Conservation (phyloP, 768 basidiomycete genomes). For the Glaciozyma antarctica region DNA sequence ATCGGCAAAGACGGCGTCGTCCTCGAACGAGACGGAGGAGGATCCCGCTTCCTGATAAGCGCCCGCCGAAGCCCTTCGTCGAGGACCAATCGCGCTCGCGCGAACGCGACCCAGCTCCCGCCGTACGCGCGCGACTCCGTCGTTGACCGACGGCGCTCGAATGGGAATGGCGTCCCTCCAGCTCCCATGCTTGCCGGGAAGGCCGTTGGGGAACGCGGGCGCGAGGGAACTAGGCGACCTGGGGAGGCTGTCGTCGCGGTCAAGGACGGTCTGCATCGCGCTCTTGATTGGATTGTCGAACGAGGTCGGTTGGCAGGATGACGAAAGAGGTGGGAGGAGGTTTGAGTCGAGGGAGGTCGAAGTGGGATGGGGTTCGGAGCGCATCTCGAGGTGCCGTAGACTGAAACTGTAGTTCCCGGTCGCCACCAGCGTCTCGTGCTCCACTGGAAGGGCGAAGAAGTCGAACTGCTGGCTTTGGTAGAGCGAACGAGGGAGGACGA, state of each 20-base stretch:
- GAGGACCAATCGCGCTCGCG: background rate
- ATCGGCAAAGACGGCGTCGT: conserved; percentile 33
- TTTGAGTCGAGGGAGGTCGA: background rate
- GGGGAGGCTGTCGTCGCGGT: conserved; percentile 6
- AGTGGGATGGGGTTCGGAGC: conserved; percentile 1
- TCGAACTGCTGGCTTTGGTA: conserved; percentile 79
- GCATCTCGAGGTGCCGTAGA: conserved; percentile 14
- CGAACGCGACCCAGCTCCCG: conserved; percentile 15
- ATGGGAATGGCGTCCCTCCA: conserved; percentile 27
- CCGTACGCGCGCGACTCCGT: conserved; percentile 15
- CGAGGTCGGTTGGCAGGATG: conserved; percentile 12
- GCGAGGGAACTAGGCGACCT: conserved; percentile 12
- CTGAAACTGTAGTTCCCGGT: background rate
- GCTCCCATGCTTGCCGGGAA: conserved; percentile 22
- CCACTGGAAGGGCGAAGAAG: conserved; percentile 63
- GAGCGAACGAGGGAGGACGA: conserved; percentile 60
- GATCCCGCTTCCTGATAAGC: background rate
- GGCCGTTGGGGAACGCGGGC: conserved; percentile 30
- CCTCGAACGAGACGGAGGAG: conserved; percentile 29
- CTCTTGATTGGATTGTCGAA: conserved; percentile 29
- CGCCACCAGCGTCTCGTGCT: conserved; percentile 45
- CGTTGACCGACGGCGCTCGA: conserved; percentile 18
- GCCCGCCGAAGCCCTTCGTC: background rate
- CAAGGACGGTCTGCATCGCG: conserved; percentile 34
- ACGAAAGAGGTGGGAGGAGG: background rate